Percentiles rank a stretch among this genome's conserved stretches.
Evolutionary conservation across 2,329 filamentous ascomycete species (phyloP).

Genomic region (Penicillium italicum): DNA sequence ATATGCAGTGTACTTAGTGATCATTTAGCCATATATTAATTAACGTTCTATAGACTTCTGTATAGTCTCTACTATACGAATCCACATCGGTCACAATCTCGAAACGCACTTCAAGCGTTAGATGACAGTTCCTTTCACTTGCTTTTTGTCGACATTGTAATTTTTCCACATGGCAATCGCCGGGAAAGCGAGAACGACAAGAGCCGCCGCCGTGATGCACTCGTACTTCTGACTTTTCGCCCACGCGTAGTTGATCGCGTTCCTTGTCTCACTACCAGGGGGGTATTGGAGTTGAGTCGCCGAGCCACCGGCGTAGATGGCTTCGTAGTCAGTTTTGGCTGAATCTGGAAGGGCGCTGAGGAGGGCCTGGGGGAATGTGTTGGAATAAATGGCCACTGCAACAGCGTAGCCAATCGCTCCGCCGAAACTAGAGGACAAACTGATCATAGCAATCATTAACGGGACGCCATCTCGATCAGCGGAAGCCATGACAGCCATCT

Average conservation of each 20-base stretch:
- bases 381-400: background rate
- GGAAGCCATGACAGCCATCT: background rate
- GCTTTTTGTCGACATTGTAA: background rate
- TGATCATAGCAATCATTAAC: background rate
- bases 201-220: background rate
- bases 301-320: background rate
- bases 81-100: background rate
- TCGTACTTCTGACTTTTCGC: background rate
- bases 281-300: background rate
- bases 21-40: background rate
- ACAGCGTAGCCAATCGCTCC: background rate
- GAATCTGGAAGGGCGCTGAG: background rate
- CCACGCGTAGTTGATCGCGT: background rate
- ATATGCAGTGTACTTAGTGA: background rate
- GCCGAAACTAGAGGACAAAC: background rate
- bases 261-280: background rate
- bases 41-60: background rate
- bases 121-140: background rate
- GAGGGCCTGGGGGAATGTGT: background rate
- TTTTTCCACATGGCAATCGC: background rate
- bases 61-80: too few relatives aligned
- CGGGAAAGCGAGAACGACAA: background rate
- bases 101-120: background rate
- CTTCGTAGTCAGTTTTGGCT: background rate
- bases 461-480: background rate